phyloP scores from a whole-genome alignment of 1,284 basidiomycete genomes.

The Salmacisia buchloeana region DNA sequence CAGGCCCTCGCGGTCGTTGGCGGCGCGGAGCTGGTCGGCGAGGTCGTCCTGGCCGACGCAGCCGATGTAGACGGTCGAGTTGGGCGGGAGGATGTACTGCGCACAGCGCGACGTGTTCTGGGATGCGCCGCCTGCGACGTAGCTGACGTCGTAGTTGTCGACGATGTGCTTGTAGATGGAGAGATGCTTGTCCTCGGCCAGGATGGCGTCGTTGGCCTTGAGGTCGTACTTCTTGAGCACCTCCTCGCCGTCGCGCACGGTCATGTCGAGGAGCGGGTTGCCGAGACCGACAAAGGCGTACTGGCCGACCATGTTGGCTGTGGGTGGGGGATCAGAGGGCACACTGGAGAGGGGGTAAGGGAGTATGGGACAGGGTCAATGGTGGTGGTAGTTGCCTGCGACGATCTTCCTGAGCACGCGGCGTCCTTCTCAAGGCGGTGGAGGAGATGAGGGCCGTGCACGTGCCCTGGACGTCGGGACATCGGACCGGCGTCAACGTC shows the following conservation, averaged over 20 bases:
- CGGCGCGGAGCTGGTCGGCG: slow-evolving; percentile 80
- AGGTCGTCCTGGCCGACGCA: slow-evolving; percentile 89
- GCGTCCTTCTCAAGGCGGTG: slow-evolving; percentile 10
- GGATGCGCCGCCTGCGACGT: slow-evolving; percentile 92
- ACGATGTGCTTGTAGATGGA: slow-evolving; percentile 75
- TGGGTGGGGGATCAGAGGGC: neutral
- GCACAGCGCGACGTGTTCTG: slow-evolving; percentile 95
- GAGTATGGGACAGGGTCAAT: neutral
- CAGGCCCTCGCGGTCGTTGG: slow-evolving; percentile 89
- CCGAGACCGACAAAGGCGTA: slow-evolving; percentile 48
- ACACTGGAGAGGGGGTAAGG: neutral
- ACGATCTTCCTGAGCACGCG: neutral
- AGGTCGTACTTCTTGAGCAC: slow-evolving; percentile 86
- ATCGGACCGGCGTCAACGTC: too few relatives aligned
- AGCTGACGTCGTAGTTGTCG: slow-evolving; percentile 71
- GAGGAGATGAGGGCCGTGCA: too few relatives aligned
- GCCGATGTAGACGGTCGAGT: slow-evolving; percentile 89
- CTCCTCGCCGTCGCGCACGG: slow-evolving; percentile 63
- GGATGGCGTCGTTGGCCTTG: slow-evolving; percentile 92
- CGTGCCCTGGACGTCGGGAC: too few relatives aligned
- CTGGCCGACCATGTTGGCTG: slow-evolving; percentile 15
- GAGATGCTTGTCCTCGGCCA: slow-evolving; percentile 82
- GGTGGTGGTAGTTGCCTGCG: neutral
- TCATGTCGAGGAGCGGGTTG: slow-evolving; percentile 53
- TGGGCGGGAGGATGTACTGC: slow-evolving; percentile 64